Evolutionary conservation across 176 grass and related monocot genomes (phyloP).

Genomic region (Carex pumila): DNA sequence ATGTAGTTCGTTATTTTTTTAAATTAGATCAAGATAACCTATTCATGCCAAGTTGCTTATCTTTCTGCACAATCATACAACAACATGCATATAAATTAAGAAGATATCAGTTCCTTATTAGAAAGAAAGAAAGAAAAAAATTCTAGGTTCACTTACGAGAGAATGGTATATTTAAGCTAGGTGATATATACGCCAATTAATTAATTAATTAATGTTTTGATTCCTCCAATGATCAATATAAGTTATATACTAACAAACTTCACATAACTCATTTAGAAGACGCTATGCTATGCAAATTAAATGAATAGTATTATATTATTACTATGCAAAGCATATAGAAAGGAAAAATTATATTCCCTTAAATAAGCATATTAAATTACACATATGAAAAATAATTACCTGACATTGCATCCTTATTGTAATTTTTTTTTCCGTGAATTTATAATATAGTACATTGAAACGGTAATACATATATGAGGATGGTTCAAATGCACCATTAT

Average conservation of each 20-base stretch:
- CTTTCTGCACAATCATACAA: background rate
- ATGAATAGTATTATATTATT: background rate
- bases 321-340: background rate
- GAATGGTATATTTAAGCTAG: background rate
- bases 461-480: too few species aligned
- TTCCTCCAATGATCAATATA: background rate
- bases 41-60: constrained; percentile 12
- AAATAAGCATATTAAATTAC: background rate
- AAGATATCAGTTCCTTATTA: background rate
- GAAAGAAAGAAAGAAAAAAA: too few species aligned
- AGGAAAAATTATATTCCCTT: background rate
- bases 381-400: background rate
- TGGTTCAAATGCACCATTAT: too few species aligned
- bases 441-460: too few species aligned
- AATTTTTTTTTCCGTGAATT: too few species aligned
- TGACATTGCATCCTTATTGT: too few species aligned
- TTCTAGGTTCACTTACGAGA: background rate
- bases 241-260: background rate
- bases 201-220: background rate
- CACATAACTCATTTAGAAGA: background rate
- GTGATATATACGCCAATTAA: too few species aligned
- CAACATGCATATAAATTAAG: background rate
- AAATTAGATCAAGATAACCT: background rate
- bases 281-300: background rate
- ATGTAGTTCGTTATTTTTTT: background rate